Evolutionary conservation across 139 green algal species (phyloP), one percentile per base, ranked within the genome.

Genomic region (Raphidocelis subcapitata): DNA sequence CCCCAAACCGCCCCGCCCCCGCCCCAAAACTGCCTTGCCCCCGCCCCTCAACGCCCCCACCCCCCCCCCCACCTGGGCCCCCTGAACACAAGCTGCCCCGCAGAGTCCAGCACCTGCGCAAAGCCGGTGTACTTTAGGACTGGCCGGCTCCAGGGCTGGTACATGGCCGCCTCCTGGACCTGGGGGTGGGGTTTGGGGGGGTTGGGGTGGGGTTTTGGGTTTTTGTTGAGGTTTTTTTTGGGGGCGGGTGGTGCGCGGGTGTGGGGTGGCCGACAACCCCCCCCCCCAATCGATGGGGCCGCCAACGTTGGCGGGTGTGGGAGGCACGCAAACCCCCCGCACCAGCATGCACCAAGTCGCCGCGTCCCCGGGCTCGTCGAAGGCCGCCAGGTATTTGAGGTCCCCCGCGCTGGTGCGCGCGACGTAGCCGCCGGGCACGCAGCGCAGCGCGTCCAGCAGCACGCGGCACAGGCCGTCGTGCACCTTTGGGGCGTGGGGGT

Each of bases 161-260:
- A 84, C 67, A 87, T 70, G 29, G 81, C 35, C 28, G 64, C 70
- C 36, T 87, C 75, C 72, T 87, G 82, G 24, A 82, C 28, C 41
- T 49, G 41, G 12, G 41, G 12, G 41, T 49, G 41, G 41, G 41
- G 8, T 8, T 49, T 49, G 41, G 8, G 41, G 8, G 41, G 41
- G 41, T 49, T 8, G 8, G 8, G 8, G 12, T 8, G 41, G 41
- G 41, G 8, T 8, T 49, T 8, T 49, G 41, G 8, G 12, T 49
- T 8, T 49, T 49, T 12, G 41, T 49, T 20, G 8, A 12, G 8
- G 41, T 49, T 49, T 12, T 8, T 49, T 8, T 49, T 8, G 8
- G 41, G 8, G 41, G 8, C 8, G 8, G 41, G 8, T 8, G 8
- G 41, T 49, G 41, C 12, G 41, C 12, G 41, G 8, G 41, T 49